A percentile compares a stretch with the other conserved stretches of the same genome.
Evolutionary conservation across 2,329 filamentous ascomycete species (phyloP).

Genomic region (Paecilomyces sp.): DNA sequence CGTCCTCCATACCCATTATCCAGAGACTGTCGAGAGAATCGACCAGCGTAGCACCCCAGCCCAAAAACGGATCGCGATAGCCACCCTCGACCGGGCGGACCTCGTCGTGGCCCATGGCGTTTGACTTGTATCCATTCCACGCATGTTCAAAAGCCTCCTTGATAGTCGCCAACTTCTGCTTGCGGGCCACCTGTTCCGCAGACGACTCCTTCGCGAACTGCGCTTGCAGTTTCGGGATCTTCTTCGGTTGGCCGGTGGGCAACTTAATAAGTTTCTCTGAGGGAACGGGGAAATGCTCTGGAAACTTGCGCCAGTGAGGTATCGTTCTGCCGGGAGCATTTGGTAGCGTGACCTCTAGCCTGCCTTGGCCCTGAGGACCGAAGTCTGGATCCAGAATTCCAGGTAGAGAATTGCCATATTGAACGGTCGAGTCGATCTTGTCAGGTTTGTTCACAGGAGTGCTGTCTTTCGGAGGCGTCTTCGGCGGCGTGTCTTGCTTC

Average conservation of each 20-base stretch:
- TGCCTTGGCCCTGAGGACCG: slow-evolving; percentile 25
- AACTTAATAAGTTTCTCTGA: slow-evolving; percentile 64
- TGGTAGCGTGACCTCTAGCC: slow-evolving; percentile 21
- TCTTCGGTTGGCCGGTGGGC: slow-evolving; percentile 62
- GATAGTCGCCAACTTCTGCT: slow-evolving; percentile 59
- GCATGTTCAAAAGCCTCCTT: slow-evolving; percentile 68
- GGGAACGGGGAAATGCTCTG: slow-evolving; percentile 71
- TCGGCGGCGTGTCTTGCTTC: background rate
- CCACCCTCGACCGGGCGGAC: slow-evolving; percentile 63
- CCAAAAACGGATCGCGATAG: slow-evolving; percentile 75
- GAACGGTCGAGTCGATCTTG: background rate
- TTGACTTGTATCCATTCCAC: slow-evolving; percentile 73
- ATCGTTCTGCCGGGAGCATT: slow-evolving; percentile 16
- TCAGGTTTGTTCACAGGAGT: background rate
- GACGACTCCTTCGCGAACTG: slow-evolving; percentile 59
- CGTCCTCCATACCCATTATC: slow-evolving; percentile 73
- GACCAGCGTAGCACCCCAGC: slow-evolving; percentile 82
- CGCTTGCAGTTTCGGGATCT: slow-evolving; percentile 71
- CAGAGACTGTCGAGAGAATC: slow-evolving; percentile 77
- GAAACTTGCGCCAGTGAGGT: slow-evolving; percentile 66
- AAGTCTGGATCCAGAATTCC: slow-evolving; percentile 10
- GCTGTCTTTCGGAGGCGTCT: background rate
- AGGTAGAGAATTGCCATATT: slow-evolving; percentile 2
- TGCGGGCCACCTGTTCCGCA: slow-evolving; percentile 53
- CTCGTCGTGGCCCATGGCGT: slow-evolving; percentile 84